phyloP scores from a whole-genome alignment of 2,329 filamentous ascomycete genomes.

The Aureobasidium vineae region DNA sequence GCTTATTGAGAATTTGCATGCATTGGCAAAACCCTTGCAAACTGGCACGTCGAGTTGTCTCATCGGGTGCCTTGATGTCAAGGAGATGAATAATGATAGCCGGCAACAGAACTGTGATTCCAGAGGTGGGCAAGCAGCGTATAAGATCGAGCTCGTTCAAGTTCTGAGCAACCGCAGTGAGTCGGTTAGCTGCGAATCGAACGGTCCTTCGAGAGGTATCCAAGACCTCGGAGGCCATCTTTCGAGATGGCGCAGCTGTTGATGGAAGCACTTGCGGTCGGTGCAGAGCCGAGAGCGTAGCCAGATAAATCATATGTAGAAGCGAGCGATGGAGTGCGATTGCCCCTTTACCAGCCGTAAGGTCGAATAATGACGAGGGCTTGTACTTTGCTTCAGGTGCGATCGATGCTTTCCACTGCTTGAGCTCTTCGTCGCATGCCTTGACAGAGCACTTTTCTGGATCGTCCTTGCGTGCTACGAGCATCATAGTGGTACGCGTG shows the following conservation, averaged over 20 bases:
- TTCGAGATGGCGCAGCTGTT: conserved; percentile 44
- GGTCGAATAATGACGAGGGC: conserved; percentile 54
- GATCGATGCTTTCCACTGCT: conserved; percentile 71
- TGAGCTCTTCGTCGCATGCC: conserved; percentile 73
- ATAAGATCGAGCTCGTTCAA: conserved; percentile 72
- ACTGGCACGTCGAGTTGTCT: conserved; percentile 68
- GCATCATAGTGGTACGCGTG: conserved; percentile 74
- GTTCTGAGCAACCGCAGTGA: conserved; percentile 78
- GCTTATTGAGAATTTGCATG: conserved; percentile 84
- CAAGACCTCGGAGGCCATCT: conserved; percentile 65
- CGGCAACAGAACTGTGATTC: conserved; percentile 85
- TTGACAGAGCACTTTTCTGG: conserved; percentile 79
- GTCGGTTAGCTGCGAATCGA: conserved; percentile 77
- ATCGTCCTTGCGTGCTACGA: conserved; percentile 82
- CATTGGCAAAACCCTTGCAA: conserved; percentile 83
- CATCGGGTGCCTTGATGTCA: conserved; percentile 81
- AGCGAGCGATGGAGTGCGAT: conserved; percentile 74
- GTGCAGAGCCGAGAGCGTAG: conserved; percentile 85
- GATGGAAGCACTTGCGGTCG: conserved; percentile 85
- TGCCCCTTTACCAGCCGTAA: conserved; percentile 58
- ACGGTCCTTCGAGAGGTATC: conserved; percentile 81
- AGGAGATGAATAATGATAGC: conserved; percentile 92
- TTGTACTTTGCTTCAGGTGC: conserved; percentile 70
- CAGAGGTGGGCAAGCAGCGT: conserved; percentile 79
- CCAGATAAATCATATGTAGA: conserved; percentile 90